Conservation (phyloP, 2,329 filamentous ascomycete species). For the Ascochyta koolunga region DNA sequence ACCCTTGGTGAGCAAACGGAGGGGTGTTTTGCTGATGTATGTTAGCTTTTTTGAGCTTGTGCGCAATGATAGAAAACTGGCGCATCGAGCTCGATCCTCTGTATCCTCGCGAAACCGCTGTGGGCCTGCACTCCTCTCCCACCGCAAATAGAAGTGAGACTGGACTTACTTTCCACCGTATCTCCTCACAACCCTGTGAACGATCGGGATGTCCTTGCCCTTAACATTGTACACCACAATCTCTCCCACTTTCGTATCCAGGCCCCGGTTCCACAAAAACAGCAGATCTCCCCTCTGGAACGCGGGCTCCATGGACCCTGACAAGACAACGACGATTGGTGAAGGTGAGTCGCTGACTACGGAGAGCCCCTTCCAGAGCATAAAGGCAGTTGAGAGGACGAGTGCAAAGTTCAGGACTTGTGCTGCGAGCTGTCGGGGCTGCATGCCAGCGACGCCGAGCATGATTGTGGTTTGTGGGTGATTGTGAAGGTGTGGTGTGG, state of each 20-base stretch:
- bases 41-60: conserved; percentile 15
- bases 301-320: conserved; percentile 82
- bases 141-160: background rate
- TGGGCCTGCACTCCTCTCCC: background rate
- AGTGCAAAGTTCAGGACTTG: conserved; percentile 91
- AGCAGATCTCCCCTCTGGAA: conserved; percentile 80
- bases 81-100: background rate
- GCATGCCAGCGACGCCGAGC: conserved; percentile 63
- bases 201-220: conserved; percentile 96
- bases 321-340: conserved; percentile 83
- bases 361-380: conserved; percentile 88
- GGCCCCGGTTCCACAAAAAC: conserved; percentile 74
- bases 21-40: conserved; percentile 51
- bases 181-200: conserved; percentile 84
- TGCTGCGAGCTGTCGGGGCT: conserved; percentile 78
- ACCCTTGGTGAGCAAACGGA: conserved; percentile 88
- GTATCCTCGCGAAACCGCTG: background rate
- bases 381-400: conserved; percentile 88
- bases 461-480: conserved; percentile 29
- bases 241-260: conserved; percentile 71
- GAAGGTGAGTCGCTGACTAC: conserved; percentile 69
- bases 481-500: background rate
- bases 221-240: conserved; percentile 83
- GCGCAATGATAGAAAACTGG: background rate
- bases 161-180: conserved; percentile 63